phyloP scores from a whole-genome alignment of 2,329 filamentous ascomycete genomes.

The Aaosphaeria pasadenensis region DNA sequence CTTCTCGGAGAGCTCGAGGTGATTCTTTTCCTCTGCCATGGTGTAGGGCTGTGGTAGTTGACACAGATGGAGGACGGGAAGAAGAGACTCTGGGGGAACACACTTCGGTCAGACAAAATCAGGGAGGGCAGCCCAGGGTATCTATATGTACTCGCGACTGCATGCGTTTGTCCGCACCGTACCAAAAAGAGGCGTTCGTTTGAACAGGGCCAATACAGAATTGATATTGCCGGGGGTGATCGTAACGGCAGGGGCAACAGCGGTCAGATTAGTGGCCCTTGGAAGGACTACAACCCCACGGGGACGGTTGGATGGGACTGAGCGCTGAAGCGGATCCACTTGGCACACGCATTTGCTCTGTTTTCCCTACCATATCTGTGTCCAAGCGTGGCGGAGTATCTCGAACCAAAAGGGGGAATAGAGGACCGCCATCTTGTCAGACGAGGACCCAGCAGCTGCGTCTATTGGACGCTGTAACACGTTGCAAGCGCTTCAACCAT shows the following conservation, averaged over 20 bases:
- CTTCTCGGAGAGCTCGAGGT: conserved; percentile 20
- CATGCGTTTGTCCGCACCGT: conserved; percentile 4
- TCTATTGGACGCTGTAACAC: conserved; percentile 21
- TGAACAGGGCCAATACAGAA: conserved; percentile 6
- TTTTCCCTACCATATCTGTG: conserved; percentile 8
- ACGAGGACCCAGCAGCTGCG: background rate
- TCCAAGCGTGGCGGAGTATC: conserved; percentile 25
- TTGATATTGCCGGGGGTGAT: conserved; percentile 14
- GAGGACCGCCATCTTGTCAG: conserved; percentile 6
- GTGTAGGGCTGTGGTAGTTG: conserved; percentile 1
- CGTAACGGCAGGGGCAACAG: no score
- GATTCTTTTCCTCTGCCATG: conserved; percentile 32
- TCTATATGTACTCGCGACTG: conserved; percentile 22
- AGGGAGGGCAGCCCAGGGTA: conserved; percentile 9
- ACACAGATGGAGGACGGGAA: conserved; percentile 1
- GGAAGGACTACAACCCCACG: conserved; percentile 24
- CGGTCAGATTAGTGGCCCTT: conserved; percentile 8
- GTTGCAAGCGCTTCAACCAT: conserved; percentile 4
- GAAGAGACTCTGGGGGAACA: conserved; percentile 1
- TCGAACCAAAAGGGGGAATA: conserved; percentile 10
- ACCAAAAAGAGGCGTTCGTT: background rate
- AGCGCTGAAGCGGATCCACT: conserved; percentile 21
- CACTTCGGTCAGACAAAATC: background rate
- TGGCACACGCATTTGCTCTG: conserved; percentile 11
- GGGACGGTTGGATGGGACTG: conserved; percentile 32